Percentiles rank a stretch among this genome's conserved stretches.
Conservation (phyloP, 805 yeast species). For the Metschnikowia gruessii region DNA sequence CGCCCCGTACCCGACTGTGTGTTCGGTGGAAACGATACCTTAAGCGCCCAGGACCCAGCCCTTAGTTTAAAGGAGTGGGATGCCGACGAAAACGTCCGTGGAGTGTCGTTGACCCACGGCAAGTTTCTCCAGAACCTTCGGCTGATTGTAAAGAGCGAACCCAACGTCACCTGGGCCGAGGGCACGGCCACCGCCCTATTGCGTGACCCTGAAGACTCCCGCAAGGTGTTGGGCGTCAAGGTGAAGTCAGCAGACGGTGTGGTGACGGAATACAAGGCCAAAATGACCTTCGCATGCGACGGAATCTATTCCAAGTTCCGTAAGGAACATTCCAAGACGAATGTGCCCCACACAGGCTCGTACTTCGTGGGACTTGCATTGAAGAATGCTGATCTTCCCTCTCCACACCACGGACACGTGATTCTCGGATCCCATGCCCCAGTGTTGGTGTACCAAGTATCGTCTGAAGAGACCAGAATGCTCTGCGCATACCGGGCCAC, state of each 20-base stretch:
- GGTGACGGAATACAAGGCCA: slow-evolving; percentile 43
- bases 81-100: slow-evolving; percentile 53
- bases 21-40: slow-evolving; percentile 55
- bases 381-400: slow-evolving; percentile 71
- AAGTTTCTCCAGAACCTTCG: slow-evolving; percentile 78
- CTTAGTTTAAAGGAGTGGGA: slow-evolving; percentile 55
- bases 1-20: slow-evolving; percentile 56
- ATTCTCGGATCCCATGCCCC: slow-evolving; percentile 86
- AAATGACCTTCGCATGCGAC: slow-evolving; percentile 77
- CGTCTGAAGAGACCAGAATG: slow-evolving; percentile 79
- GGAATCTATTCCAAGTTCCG: slow-evolving; percentile 94
- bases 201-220: slow-evolving; percentile 46
- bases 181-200: slow-evolving; percentile 77
- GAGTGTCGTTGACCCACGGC: slow-evolving; percentile 93
- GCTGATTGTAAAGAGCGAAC: slow-evolving; percentile 59
- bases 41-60: slow-evolving; percentile 43
- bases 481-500: slow-evolving; percentile 80
- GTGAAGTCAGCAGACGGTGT: slow-evolving; percentile 46
- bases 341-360: slow-evolving; percentile 68
- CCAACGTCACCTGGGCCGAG: slow-evolving; percentile 73
- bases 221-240: slow-evolving; percentile 71
- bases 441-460: slow-evolving; percentile 81
- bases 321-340: slow-evolving; percentile 58
- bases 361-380: slow-evolving; percentile 85
- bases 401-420: slow-evolving; percentile 82